Evolutionary conservation across 1,139 yeast species (phyloP).

Genomic region (Neolecta irregularis): DNA sequence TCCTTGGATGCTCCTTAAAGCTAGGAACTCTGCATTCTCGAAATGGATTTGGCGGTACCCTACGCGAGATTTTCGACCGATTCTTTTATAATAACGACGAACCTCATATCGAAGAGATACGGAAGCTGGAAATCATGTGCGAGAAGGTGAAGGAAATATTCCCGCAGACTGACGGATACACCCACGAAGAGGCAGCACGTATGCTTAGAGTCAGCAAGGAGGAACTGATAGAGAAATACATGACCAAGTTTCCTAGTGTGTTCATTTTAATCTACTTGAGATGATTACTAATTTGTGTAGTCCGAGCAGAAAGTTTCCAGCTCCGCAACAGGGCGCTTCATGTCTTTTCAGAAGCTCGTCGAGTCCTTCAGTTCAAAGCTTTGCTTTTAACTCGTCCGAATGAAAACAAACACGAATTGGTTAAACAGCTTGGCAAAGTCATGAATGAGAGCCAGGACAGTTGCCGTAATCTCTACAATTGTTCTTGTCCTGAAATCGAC

Average conservation of each 20-base stretch:
- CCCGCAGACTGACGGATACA: slow-evolving; percentile 34
- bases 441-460: slow-evolving; percentile 49
- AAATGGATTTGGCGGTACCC: slow-evolving; percentile 40
- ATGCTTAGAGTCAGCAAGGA: slow-evolving; percentile 31
- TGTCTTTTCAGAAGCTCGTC: slow-evolving; percentile 46
- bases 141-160: slow-evolving; percentile 30
- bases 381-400: slow-evolving; percentile 23
- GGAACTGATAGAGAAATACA: slow-evolving; percentile 33
- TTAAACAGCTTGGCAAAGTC: slow-evolving; percentile 33
- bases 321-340: slow-evolving; percentile 47
- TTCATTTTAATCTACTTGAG: background rate
- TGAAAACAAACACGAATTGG: slow-evolving; percentile 1
- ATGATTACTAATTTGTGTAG: slow-evolving; percentile 19
- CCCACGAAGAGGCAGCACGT: slow-evolving; percentile 36
- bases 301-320: slow-evolving; percentile 39
- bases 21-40: slow-evolving; percentile 37
- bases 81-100: slow-evolving; percentile 28
- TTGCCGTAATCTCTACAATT: slow-evolving; percentile 34
- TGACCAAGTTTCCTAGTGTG: slow-evolving; percentile 33
- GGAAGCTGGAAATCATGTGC: slow-evolving; percentile 30
- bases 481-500: slow-evolving; percentile 42
- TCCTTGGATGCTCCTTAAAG: slow-evolving; percentile 36
- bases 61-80: slow-evolving; percentile 48
- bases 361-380: slow-evolving; percentile 40
- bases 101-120: slow-evolving; percentile 31